Percentiles rank a stretch among this genome's conserved stretches.
phyloP scores from a whole-genome alignment of 2,329 filamentous ascomycete genomes.

The Penicillium brasilianum region DNA sequence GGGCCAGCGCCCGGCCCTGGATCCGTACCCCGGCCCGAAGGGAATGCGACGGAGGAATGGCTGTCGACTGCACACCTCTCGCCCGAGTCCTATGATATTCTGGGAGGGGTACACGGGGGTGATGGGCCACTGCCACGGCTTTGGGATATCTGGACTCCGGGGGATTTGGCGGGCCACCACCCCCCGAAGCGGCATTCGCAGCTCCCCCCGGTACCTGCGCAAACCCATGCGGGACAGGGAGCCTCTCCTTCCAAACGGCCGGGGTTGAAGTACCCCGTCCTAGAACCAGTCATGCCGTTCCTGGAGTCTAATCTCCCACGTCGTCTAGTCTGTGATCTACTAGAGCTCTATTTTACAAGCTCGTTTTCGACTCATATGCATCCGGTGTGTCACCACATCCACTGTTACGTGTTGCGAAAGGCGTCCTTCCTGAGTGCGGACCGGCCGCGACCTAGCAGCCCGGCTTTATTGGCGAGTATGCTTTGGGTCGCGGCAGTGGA shows the following conservation, averaged over 20 bases:
- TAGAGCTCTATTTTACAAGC: constrained; percentile 90
- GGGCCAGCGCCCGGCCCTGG: constrained; percentile 7
- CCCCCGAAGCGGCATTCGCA: constrained; percentile 39
- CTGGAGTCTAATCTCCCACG: constrained; percentile 78
- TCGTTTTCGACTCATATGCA: constrained; percentile 87
- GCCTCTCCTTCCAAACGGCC: constrained; percentile 48
- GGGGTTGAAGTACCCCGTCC: constrained; percentile 76
- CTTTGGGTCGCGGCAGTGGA: constrained; percentile 97
- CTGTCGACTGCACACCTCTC: constrained; percentile 40
- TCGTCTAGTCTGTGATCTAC: constrained; percentile 80
- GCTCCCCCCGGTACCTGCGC: constrained; percentile 54
- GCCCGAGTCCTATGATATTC: constrained; percentile 39
- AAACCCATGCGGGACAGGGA: constrained; percentile 62
- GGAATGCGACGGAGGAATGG: constrained; percentile 42
- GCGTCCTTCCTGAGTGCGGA: constrained; percentile 82
- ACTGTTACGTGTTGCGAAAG: constrained; percentile 88
- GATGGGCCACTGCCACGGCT: constrained; percentile 37
- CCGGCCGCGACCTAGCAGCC: constrained; percentile 79
- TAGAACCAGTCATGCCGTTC: constrained; percentile 81
- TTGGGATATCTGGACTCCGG: constrained; percentile 40
- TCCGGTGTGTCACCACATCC: constrained; percentile 86
- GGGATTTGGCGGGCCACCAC: constrained; percentile 32
- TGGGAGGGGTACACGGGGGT: constrained; percentile 32
- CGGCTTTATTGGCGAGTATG: constrained; percentile 87
- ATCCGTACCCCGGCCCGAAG: constrained; percentile 14